Percentiles rank a stretch among this genome's conserved stretches.
Conservation (phyloP, 2,329 filamentous ascomycete genomes). For the Fusarium buharicum region DNA sequence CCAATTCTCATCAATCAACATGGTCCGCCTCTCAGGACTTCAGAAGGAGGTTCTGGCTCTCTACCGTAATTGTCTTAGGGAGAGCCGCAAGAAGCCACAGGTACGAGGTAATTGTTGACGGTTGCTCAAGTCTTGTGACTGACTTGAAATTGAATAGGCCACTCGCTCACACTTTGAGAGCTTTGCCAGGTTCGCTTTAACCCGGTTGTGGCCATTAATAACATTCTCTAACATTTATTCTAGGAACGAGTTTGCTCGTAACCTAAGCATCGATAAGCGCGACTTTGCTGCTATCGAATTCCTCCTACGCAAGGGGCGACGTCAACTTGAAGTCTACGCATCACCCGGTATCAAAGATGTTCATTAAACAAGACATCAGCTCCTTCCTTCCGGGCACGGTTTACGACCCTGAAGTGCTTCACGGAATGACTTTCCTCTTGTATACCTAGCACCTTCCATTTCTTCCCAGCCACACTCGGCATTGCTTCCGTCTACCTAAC, state of each 20-base stretch:
- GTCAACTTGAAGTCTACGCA: constrained; percentile 85
- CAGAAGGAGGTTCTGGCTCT: constrained; percentile 88
- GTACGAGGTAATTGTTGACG: constrained; percentile 55
- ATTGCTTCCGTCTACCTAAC: background rate
- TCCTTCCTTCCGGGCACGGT: background rate
- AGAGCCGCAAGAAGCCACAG: constrained; percentile 80
- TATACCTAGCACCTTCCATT: constrained; percentile 7
- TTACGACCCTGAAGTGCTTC: background rate
- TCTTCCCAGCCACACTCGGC: constrained; percentile 6
- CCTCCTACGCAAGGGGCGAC: constrained; percentile 80
- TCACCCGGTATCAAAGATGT: constrained; percentile 84
- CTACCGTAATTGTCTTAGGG: constrained; percentile 86
- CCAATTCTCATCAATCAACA: constrained; percentile 6
- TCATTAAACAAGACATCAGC: constrained; percentile 32
- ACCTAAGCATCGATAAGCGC: constrained; percentile 76
- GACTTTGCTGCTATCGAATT: constrained; percentile 90
- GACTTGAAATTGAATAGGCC: constrained; percentile 48
- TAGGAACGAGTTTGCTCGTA: constrained; percentile 81
- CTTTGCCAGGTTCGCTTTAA: constrained; percentile 67
- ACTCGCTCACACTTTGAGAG: constrained; percentile 69
- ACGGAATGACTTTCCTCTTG: constrained; percentile 4
- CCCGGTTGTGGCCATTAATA: background rate
- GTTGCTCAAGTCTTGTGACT: constrained; percentile 9
- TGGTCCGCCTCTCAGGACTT: constrained; percentile 75
- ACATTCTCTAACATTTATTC: constrained; percentile 4